Conservation (phyloP, 495 filamentous ascomycete species). For the Penicillium tannophilum region DNA sequence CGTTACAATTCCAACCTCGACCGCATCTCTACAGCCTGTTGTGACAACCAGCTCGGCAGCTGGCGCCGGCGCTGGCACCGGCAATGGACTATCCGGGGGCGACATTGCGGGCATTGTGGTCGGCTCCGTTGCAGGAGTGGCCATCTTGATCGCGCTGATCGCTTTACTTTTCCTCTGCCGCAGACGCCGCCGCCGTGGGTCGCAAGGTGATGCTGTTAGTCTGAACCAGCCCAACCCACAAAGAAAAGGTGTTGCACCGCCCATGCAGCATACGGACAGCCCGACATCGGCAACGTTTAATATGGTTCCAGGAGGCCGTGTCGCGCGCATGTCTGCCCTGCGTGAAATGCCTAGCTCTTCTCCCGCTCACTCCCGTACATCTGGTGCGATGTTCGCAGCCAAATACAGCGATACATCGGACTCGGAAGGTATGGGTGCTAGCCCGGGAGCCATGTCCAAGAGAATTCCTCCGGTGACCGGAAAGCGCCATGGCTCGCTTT, state of each 20-base stretch:
- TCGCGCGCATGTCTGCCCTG: conserved; percentile 93
- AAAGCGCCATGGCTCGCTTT: conserved; percentile 84
- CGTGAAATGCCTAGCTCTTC: conserved; percentile 68
- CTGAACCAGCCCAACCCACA: conserved; percentile 89
- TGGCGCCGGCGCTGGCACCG: conserved; percentile 24
- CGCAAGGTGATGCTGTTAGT: conserved; percentile 58
- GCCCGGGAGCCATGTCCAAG: conserved; percentile 69
- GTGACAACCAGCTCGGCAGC: conserved; percentile 46
- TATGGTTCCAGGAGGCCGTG: conserved; percentile 80
- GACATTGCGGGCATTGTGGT: conserved; percentile 89
- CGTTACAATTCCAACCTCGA: conserved; percentile 75
- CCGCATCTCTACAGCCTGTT: conserved; percentile 66
- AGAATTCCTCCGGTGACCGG: conserved; percentile 64
- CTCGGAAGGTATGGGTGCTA: conserved; percentile 79
- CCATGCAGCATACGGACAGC: conserved; percentile 52
- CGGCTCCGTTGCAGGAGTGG: conserved; percentile 72
- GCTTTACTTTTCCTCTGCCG: conserved; percentile 61
- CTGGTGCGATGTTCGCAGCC: conserved; percentile 41
- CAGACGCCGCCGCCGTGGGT: conserved; percentile 61
- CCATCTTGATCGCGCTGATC: conserved; percentile 65
- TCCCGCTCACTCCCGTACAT: conserved; percentile 53
- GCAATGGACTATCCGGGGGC: conserved; percentile 70
- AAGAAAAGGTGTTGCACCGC: conserved; percentile 52
- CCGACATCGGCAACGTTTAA: conserved; percentile 61
- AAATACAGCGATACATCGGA: conserved; percentile 71